Evolutionary conservation across 495 filamentous ascomycete genomes (phyloP), one percentile per base, ranked within the genome.

Genomic region (Lasiosphaeria hispida): DNA sequence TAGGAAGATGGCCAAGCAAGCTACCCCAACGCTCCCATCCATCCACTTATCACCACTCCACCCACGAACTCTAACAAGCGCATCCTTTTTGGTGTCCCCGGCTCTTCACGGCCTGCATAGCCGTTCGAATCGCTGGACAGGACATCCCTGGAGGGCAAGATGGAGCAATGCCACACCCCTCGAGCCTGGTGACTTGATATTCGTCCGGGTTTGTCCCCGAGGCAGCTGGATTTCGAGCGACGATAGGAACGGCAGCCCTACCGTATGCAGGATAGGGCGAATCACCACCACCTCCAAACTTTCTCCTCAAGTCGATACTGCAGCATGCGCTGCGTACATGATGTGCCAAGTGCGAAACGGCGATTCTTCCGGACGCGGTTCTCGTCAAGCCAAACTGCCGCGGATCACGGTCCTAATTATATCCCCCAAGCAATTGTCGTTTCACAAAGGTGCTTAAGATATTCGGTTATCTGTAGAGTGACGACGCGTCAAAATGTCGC

Each of bases 161-260:
- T 15, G 13, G 59, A 65, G 63, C 60, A 68, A 65, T 68, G 54
- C 60, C 65, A 63, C 65, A 67, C 64, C 48, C 18, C 43, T 45
- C 10, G 18, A 13, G 41, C 10, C 8, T 18, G 17, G 42, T 44
- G 42, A 18, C 23, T 30, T 30, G 23, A 30, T 30, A 30, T 30
- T 30, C 23, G 23, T 30, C 23, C 23, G 23, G 23, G 5, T 30
- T 30, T 30, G 23, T 30, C 5, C 23, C 23, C 23, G 23, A 30
- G 23, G 23, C 23, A 30, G 23, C 23, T 30, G 2, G 23, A 30
- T 30, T 2, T 30, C 5, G 23, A 30, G 23, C 23, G 23, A 30
- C 23, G 23, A 30, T 30, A 30, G 23, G 23, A 30, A 30, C 23
- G 23, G 23, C 23, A 30, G 23, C 23, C 23, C 23, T 30, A 30